Percentiles rank a stretch among this genome's conserved stretches.
phyloP scores from a whole-genome alignment of 2,329 filamentous ascomycete species.

The Cladosporium cucumerinum region DNA sequence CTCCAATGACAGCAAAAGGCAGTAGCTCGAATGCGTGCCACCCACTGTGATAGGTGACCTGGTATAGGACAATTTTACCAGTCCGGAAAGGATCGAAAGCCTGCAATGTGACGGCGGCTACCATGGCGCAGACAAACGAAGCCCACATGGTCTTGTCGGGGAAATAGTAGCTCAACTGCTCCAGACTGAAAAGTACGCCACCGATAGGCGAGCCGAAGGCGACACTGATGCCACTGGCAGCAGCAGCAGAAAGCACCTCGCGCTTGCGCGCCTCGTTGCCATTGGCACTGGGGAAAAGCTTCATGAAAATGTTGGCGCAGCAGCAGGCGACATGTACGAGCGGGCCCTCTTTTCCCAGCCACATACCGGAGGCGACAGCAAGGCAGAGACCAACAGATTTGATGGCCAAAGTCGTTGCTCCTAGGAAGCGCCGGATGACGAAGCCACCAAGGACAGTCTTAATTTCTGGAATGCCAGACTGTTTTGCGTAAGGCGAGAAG shows the following conservation, averaged over 20 bases:
- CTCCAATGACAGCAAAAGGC: conserved; percentile 80
- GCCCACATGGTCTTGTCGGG: conserved; percentile 99
- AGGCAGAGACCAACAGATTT: conserved; percentile 89
- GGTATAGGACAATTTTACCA: conserved; percentile 91
- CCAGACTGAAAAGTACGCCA: conserved; percentile 91
- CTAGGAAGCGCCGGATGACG: conserved; percentile 82
- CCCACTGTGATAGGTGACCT: conserved; percentile 84
- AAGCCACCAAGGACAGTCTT: conserved; percentile 95
- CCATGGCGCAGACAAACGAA: conserved; percentile 98
- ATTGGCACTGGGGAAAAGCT: conserved; percentile 75
- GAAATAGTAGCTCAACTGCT: conserved; percentile 96
- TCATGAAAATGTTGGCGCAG: conserved; percentile 91
- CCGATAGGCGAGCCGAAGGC: conserved; percentile 93
- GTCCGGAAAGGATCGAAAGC: conserved; percentile 92
- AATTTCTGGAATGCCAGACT: conserved; percentile 96
- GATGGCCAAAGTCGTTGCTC: conserved; percentile 80
- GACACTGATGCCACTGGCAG: conserved; percentile 87
- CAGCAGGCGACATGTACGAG: conserved; percentile 96
- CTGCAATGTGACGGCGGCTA: conserved; percentile 90
- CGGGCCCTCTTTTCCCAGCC: conserved; percentile 94
- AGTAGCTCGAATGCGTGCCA: conserved; percentile 95
- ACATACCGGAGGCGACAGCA: conserved; percentile 89
- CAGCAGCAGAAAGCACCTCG: conserved; percentile 87
- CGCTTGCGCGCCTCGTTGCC: conserved; percentile 91
- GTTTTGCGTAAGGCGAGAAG: conserved; percentile 84